Percentiles rank a stretch among this genome's conserved stretches.
Conservation (phyloP, 768 basidiomycete genomes). For the Scleroderma citrinum region DNA sequence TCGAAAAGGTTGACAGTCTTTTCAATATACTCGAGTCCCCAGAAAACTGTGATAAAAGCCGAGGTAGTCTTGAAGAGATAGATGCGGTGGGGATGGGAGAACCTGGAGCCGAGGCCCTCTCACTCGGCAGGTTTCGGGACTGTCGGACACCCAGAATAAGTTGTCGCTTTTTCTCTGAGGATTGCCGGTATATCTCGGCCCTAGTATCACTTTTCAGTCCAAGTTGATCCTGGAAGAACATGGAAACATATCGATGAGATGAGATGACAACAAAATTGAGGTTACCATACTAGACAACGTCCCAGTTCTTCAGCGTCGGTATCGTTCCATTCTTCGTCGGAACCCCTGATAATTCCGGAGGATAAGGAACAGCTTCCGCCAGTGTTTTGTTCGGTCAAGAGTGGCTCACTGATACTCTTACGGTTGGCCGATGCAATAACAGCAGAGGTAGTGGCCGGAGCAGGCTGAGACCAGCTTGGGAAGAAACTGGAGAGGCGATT, state of each 20-base stretch:
- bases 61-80: slow-evolving; percentile 50
- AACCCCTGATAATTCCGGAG: slow-evolving; percentile 23
- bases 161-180: slow-evolving; percentile 59
- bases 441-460: slow-evolving; percentile 33
- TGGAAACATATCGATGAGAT: slow-evolving; percentile 3
- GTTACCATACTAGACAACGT: slow-evolving; percentile 55
- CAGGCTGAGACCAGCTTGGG: slow-evolving; percentile 54
- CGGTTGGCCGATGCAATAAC: slow-evolving; percentile 32
- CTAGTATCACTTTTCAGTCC: slow-evolving; percentile 70
- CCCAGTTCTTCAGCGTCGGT: slow-evolving; percentile 50
- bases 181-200: slow-evolving; percentile 53
- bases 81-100: slow-evolving; percentile 18
- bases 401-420: slow-evolving; percentile 71
- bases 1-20: slow-evolving; percentile 54
- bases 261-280: neutral
- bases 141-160: slow-evolving; percentile 54
- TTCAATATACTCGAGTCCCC: slow-evolving; percentile 64
- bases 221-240: slow-evolving; percentile 53
- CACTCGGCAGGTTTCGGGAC: slow-evolving; percentile 29
- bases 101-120: slow-evolving; percentile 27
- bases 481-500: slow-evolving; percentile 61
- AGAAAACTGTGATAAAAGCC: slow-evolving; percentile 69
- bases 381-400: slow-evolving; percentile 44
- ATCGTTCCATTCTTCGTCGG: slow-evolving; percentile 28
- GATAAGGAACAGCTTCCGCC: slow-evolving; percentile 24